Base-by-base conservation (phyloP, 139 green algal species). In the Deuterostichococcus epilithicus region DNA sequence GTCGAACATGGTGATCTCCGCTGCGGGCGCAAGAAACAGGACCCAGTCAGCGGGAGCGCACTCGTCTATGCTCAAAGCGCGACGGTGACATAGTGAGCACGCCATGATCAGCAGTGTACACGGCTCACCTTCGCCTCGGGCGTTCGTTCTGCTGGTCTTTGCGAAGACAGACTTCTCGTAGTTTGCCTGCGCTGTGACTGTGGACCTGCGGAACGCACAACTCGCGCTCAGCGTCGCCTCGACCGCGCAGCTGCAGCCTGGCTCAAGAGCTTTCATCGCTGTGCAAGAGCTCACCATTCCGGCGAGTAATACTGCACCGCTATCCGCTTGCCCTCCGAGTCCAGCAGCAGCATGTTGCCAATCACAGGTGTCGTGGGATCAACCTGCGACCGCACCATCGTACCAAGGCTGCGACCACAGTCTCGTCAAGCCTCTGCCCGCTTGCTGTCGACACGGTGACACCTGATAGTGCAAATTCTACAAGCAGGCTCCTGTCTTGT, bases 1-100 rank as follows among this genome's bases (percentile, higher is more conserved):
- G 82, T 98, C 96, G 84, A 98, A 97, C 87, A 98, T 94, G 71
- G 93, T 91, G 75, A 99, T 96, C 81, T 99, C 96, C 1, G 94
- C 95, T 98, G 91, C 66, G 78, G 26, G 70, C 25, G 32, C 5
- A 26, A 65, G 18, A 25, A 35, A 3, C 68, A 73, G 34, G 35
- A 37, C 58, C 13, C 30, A 34, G 0, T 6, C 10, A n/a, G 67
- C 32, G 30, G 39, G 67, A 26, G 13, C 6, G n/a, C 28, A 70
- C 26, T 70, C 3, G n/a, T n/a, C n/a, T n/a, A n/a, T n/a, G n/a
- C n/a, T n/a, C n/a, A n/a, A n/a, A 70, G 8, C 3, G 15, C 36
- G 34, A 35, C 33, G 34, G 59, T 73, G 8, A 25, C 20, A 20
- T 44, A n/a, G n/a, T 58, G 68, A 32, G 68, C 34, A 32, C n/a